These are phyloP conservation scores for Tolypocladium pustulatum DNA, from an alignment of 2,329 filamentous ascomycete genomes.

Conservation along the genomic window DNA sequence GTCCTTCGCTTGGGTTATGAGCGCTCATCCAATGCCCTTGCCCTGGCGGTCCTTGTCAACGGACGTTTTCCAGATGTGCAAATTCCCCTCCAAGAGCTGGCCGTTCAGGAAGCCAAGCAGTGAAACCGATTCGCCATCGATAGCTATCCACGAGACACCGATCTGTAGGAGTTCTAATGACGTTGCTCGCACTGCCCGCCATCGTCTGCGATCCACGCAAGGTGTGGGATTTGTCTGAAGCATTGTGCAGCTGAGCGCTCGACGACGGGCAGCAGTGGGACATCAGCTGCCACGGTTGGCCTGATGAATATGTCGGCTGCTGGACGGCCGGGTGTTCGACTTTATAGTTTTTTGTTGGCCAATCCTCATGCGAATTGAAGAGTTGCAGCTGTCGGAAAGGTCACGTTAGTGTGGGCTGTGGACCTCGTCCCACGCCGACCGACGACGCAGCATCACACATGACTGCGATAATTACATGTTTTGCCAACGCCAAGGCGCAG, in stretches of 20 bases:
- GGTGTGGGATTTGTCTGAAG: constrained; percentile 4
- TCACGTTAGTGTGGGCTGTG: not conserved
- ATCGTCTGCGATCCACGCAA: constrained; percentile 6
- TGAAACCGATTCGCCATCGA: not conserved
- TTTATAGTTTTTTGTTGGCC: not conserved
- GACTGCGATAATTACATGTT: not conserved
- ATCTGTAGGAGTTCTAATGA: constrained; percentile 3
- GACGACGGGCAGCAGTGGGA: constrained; percentile 2
- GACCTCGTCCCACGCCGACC: not conserved
- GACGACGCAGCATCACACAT: not conserved
- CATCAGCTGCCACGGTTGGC: constrained; percentile 1
- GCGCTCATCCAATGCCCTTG: constrained; percentile 3
- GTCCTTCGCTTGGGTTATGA: not conserved
- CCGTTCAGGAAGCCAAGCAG: constrained; percentile 7
- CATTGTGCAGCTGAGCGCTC: constrained; percentile 5
- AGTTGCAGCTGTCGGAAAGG: too few species aligned
- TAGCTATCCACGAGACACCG: constrained; percentile 5
- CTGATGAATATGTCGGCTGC: not conserved
- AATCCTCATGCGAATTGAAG: not conserved
- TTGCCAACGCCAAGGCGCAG: too few species aligned
- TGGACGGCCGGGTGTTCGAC: not conserved
- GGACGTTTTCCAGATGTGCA: constrained; percentile 8
- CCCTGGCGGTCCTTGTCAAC: constrained; percentile 2
- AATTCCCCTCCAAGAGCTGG: constrained; percentile 1
- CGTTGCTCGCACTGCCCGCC: constrained; percentile 2